Percentiles rank a stretch among this genome's conserved stretches.
These are phyloP conservation scores for Bocquillonia castaneifolia DNA, from an alignment of 441 rosid genomes.

Conservation along the genomic window DNA sequence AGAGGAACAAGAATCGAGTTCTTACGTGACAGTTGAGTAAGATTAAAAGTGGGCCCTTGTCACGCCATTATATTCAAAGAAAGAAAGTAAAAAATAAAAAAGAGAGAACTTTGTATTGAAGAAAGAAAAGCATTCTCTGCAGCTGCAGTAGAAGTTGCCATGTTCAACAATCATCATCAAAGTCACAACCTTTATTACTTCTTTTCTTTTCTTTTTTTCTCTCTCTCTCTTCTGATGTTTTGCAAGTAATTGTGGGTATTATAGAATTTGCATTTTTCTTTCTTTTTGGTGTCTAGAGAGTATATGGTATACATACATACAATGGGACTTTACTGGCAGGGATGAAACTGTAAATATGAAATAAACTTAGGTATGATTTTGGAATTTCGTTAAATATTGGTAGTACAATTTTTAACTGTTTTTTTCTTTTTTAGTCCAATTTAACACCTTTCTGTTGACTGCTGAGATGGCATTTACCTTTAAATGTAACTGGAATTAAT, in stretches of 20 bases:
- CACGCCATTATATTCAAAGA: constrained; percentile 26
- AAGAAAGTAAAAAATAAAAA: constrained; percentile 4
- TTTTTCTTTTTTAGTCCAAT: too few species aligned
- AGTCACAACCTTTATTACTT: constrained; percentile 4
- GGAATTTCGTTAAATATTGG: neutral
- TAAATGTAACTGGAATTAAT: too few species aligned
- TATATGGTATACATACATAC: too few species aligned
- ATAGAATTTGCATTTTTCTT: too few species aligned
- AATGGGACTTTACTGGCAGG: neutral
- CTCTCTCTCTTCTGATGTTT: constrained; percentile 13
- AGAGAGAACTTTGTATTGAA: constrained; percentile 27
- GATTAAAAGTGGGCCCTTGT: constrained; percentile 34
- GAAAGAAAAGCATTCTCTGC: constrained; percentile 17
- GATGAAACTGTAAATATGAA: neutral
- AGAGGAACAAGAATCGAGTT: constrained; percentile 18
- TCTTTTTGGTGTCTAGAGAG: constrained; percentile 9
- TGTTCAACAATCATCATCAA: constrained; percentile 30
- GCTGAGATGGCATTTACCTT: neutral
- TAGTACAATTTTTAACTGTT: neutral
- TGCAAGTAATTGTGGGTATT: too few species aligned
- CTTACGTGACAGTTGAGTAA: constrained; percentile 42
- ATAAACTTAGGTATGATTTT: neutral
- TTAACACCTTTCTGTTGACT: neutral
- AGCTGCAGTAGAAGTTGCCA: too few species aligned
- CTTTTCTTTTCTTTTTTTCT: constrained; percentile 7